phyloP scores from a whole-genome alignment of 208 protist genomes.

The Acanthamoeba polyphaga region DNA sequence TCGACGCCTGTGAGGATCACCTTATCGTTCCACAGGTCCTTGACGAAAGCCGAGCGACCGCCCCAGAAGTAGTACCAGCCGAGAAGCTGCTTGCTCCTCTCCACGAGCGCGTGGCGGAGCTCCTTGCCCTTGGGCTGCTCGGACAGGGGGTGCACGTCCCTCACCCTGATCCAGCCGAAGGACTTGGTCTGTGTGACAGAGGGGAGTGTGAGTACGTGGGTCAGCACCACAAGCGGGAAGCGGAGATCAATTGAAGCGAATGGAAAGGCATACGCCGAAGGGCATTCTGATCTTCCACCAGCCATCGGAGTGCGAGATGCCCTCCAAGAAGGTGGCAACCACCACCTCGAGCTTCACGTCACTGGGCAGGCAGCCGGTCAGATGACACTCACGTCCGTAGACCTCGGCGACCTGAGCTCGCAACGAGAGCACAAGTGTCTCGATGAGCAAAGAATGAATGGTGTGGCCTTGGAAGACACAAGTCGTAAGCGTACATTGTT shows the following conservation, averaged over 20 bases:
- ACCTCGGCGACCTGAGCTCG: conserved; percentile 36
- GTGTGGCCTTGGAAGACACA: not conserved
- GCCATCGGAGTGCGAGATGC: conserved; percentile 2
- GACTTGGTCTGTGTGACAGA: not conserved
- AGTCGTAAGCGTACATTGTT: not conserved
- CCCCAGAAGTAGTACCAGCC: conserved; percentile 75
- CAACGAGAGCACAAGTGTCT: not conserved
- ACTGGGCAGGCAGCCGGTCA: conserved; percentile 14
- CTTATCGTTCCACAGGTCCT: conserved; percentile 46
- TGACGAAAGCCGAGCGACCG: conserved; percentile 65
- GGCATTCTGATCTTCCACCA: conserved; percentile 72
- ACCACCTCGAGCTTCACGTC: conserved; percentile 35
- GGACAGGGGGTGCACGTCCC: not conserved
- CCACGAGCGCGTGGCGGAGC: conserved; percentile 53
- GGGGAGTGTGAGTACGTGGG: too few species aligned
- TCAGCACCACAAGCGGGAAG: too few species aligned
- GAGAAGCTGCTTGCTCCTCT: conserved; percentile 65
- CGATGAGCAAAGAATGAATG: not conserved
- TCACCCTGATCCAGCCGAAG: conserved; percentile 54
- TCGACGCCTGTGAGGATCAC: conserved; percentile 62
- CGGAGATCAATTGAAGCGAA: too few species aligned
- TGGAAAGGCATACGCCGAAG: not conserved
- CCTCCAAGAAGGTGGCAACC: conserved; percentile 47
- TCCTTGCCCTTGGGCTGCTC: conserved; percentile 41
- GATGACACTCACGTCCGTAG: conserved; percentile 14